These are phyloP conservation scores for Cladorrhinum sp. DNA, from an alignment of 2,329 filamentous ascomycete genomes.

Conservation along the genomic window DNA sequence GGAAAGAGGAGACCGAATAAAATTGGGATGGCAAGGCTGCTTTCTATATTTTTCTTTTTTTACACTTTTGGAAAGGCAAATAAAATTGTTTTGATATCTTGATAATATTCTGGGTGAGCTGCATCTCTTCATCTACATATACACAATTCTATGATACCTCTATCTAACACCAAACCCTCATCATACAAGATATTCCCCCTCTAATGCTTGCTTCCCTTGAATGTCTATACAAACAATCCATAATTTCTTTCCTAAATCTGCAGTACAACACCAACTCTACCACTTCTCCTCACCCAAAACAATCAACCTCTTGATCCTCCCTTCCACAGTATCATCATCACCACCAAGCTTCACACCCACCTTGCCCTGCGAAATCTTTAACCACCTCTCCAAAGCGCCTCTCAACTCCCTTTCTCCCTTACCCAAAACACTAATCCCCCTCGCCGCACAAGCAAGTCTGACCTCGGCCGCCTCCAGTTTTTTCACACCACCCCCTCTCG, in stretches of 20 bases:
- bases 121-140: too few species aligned
- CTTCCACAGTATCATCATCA: constrained; percentile 29
- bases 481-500: constrained; percentile 57
- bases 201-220: too few species aligned
- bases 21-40: background rate
- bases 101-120: too few species aligned
- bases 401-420: constrained; percentile 58
- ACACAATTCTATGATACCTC: too few species aligned
- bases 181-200: too few species aligned
- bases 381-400: constrained; percentile 45
- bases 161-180: too few species aligned
- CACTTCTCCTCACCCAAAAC: constrained; percentile 55
- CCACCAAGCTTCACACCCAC: constrained; percentile 34
- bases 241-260: too few species aligned
- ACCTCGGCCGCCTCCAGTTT: constrained; percentile 63
- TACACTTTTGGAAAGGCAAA: too few species aligned
- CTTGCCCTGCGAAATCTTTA: constrained; percentile 37
- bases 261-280: constrained; percentile 35
- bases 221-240: too few species aligned
- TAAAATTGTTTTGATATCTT: too few species aligned
- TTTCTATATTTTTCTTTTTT: too few species aligned
- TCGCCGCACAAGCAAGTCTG: constrained; percentile 66
- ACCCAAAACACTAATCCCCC: constrained; percentile 58
- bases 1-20: background rate
- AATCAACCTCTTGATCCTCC: constrained; percentile 43